A percentile compares a stretch with the other conserved stretches of the same genome.
phyloP scores from a whole-genome alignment of 495 filamentous ascomycete genomes.

The Parathielavia hyrcaniae region DNA sequence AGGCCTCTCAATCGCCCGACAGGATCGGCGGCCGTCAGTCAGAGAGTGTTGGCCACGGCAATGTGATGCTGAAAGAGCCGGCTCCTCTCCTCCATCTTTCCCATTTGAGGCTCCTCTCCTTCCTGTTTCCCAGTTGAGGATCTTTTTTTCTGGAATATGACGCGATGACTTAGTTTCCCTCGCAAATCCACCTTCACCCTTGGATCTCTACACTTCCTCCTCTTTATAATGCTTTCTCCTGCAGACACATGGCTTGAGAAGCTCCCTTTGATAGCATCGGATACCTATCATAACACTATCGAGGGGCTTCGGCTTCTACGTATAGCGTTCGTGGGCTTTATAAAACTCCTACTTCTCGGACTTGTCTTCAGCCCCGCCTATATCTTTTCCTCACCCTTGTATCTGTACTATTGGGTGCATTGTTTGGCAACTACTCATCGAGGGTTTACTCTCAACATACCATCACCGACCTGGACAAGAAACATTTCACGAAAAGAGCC shows the following conservation, averaged over 20 bases:
- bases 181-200: not conserved
- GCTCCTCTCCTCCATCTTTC: not conserved
- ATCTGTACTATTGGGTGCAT: not conserved
- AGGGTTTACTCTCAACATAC: slow-evolving; percentile 2
- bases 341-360: slow-evolving; percentile 1
- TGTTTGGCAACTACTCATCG: not conserved
- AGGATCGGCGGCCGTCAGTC: too few relatives aligned
- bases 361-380: not conserved
- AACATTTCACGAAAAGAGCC: not conserved
- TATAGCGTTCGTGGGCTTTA: not conserved
- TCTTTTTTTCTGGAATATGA: not conserved
- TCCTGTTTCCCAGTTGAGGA: too few relatives aligned
- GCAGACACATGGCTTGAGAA: not conserved
- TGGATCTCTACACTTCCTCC: not conserved
- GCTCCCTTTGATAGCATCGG: slow-evolving; percentile 2
- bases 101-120: too few relatives aligned
- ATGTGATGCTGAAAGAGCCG: not conserved
- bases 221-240: not conserved
- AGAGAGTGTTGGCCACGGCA: not conserved
- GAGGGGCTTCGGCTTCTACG: not conserved
- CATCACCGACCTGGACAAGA: not conserved
- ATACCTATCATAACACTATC: not conserved
- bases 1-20: too few relatives aligned
- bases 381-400: not conserved
- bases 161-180: not conserved